phyloP scores from a whole-genome alignment of 1,284 basidiomycete species.

The Gomphus bonarii region DNA sequence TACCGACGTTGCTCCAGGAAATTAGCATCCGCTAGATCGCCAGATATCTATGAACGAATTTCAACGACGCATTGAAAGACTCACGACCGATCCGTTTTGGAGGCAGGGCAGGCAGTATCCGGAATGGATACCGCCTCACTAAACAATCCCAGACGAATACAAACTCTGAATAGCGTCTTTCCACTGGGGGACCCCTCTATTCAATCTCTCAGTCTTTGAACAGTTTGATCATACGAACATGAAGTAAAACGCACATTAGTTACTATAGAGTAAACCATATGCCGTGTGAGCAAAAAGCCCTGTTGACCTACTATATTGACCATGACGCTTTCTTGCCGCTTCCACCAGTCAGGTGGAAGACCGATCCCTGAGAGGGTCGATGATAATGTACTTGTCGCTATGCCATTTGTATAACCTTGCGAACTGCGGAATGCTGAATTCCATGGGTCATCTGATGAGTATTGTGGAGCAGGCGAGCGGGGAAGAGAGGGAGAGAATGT shows the following conservation, averaged over 20 bases:
- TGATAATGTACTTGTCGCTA: constrained; percentile 33
- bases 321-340: constrained; percentile 59
- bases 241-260: constrained; percentile 53
- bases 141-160: constrained; percentile 81
- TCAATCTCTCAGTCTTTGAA: not conserved
- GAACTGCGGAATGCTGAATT: constrained; percentile 27
- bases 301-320: constrained; percentile 74
- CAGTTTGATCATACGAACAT: constrained; percentile 3
- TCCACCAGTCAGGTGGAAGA: constrained; percentile 76
- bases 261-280: constrained; percentile 69
- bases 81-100: constrained; percentile 84
- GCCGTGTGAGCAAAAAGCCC: constrained; percentile 79
- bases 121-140: constrained; percentile 76
- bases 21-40: constrained; percentile 60
- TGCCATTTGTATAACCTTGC: constrained; percentile 14
- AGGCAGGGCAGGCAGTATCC: constrained; percentile 79
- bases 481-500: constrained; percentile 27
- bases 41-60: not conserved
- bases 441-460: constrained; percentile 68
- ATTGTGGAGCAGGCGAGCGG: constrained; percentile 21
- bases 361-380: constrained; percentile 62
- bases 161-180: constrained; percentile 83
- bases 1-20: constrained; percentile 85
- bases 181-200: constrained; percentile 54
- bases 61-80: constrained; percentile 21